A percentile compares a stretch with the other conserved stretches of the same genome.
Conservation (phyloP, 78 protist genomes). For the Planoprotostelium fungivorum region DNA sequence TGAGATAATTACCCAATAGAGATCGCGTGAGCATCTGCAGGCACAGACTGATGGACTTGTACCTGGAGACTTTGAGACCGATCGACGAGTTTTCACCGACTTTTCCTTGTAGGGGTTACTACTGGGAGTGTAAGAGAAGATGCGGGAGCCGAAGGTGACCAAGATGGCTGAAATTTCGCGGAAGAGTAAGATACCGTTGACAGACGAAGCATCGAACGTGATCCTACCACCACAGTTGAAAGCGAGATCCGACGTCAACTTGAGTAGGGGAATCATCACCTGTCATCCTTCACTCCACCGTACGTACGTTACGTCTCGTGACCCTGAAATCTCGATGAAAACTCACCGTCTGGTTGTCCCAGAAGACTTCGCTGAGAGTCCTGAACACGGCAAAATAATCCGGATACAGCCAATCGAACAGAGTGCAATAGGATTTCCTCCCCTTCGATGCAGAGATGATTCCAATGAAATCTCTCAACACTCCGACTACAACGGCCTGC, state of each 20-base stretch:
- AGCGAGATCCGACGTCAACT: slow-evolving; percentile 29
- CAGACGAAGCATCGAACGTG: slow-evolving; percentile 38
- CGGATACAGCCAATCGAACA: slow-evolving; percentile 62
- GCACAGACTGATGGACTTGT: slow-evolving; percentile 47
- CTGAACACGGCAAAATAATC: slow-evolving; percentile 15
- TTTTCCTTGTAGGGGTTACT: background rate
- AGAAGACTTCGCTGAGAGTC: background rate
- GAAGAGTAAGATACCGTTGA: slow-evolving; percentile 69
- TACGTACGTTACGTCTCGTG: no score
- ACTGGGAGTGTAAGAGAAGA: background rate
- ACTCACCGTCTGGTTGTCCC: slow-evolving; percentile 22
- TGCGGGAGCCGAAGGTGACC: slow-evolving; percentile 12
- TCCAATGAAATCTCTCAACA: slow-evolving; percentile 3
- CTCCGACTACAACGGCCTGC: background rate
- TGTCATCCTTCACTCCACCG: slow-evolving; percentile 8
- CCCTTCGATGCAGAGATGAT: slow-evolving; percentile 19
- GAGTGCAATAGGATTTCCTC: slow-evolving; percentile 24
- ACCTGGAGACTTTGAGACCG: background rate
- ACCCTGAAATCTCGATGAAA: slow-evolving; percentile 2
- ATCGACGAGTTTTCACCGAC: background rate
- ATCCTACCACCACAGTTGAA: slow-evolving; percentile 33
- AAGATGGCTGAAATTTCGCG: slow-evolving; percentile 36
- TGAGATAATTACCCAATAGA: slow-evolving; percentile 52
- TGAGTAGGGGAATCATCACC: slow-evolving; percentile 3
- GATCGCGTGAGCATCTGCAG: slow-evolving; percentile 26